These are phyloP conservation scores for Fusarium devonianum DNA, from an alignment of 2,329 filamentous ascomycete genomes.

Conservation along the genomic window DNA sequence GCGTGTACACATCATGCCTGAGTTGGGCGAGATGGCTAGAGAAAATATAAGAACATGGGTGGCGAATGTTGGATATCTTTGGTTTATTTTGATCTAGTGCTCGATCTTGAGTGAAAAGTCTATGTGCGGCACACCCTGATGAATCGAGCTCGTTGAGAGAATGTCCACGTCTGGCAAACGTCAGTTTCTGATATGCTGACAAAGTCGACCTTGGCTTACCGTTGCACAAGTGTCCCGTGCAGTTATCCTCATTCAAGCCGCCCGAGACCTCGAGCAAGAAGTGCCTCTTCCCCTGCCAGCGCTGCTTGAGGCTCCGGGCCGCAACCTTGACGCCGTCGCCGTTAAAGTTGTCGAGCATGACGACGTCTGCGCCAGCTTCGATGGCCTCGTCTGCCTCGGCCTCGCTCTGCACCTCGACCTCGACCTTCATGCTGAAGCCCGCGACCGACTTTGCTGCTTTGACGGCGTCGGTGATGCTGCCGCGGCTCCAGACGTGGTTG, in stretches of 20 bases:
- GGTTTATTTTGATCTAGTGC: conserved; percentile 40
- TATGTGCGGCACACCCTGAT: conserved; percentile 91
- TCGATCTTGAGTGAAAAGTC: conserved; percentile 95
- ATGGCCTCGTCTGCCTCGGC: conserved; percentile 92
- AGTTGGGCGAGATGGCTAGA: background rate
- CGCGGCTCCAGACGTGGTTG: conserved; percentile 94
- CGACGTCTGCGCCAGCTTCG: conserved; percentile 86
- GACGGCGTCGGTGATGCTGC: conserved; percentile 86
- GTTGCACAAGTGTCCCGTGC: conserved; percentile 78
- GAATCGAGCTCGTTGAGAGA: conserved; percentile 94
- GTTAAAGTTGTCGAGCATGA: conserved; percentile 97
- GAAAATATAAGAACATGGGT: background rate
- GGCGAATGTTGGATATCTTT: conserved; percentile 13
- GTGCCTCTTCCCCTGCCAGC: conserved; percentile 76
- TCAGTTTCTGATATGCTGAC: conserved; percentile 3
- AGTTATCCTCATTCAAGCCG: conserved; percentile 85
- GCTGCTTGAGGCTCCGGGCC: conserved; percentile 76
- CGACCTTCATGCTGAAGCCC: conserved; percentile 91
- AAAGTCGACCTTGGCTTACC: conserved; percentile 54
- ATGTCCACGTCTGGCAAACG: conserved; percentile 85
- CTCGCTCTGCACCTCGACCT: conserved; percentile 92
- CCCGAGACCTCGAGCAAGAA: conserved; percentile 94
- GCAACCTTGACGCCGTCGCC: conserved; percentile 78
- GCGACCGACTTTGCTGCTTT: conserved; percentile 81
- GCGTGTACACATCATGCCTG: background rate